These are phyloP conservation scores for Coriolopsis trogii DNA, from an alignment of 1,284 basidiomycete genomes.

Conservation along the genomic window DNA sequence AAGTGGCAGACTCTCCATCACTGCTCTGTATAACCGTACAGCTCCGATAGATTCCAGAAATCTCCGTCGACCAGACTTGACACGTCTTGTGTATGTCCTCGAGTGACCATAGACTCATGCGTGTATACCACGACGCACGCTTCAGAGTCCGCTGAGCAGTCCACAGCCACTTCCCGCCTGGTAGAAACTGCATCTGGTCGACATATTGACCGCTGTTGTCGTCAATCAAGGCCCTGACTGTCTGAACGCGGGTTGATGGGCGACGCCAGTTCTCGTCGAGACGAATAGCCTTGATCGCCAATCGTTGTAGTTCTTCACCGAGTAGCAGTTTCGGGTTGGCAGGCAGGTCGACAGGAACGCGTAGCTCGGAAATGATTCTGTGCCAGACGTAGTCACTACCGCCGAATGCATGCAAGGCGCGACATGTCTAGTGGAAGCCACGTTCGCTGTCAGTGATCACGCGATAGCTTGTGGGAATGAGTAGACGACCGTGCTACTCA, in stretches of 20 bases:
- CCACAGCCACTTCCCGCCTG: conserved; percentile 48
- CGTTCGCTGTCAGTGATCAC: conserved; percentile 9
- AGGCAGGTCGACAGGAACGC: conserved; percentile 41
- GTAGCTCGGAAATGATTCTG: conserved; percentile 35
- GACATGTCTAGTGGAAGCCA: conserved; percentile 44
- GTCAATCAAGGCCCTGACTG: conserved; percentile 39
- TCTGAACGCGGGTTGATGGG: conserved; percentile 37
- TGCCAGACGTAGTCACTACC: conserved; percentile 56
- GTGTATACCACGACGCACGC: conserved; percentile 32
- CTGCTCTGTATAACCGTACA: conserved; percentile 37
- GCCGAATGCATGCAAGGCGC: conserved; percentile 48
- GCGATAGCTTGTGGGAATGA: conserved; percentile 2
- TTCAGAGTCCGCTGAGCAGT: conserved; percentile 43
- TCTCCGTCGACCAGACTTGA: conserved; percentile 40
- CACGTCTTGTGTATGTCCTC: conserved; percentile 32
- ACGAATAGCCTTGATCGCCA: conserved; percentile 45
- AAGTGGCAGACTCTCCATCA: conserved; percentile 29
- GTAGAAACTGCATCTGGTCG: conserved; percentile 47
- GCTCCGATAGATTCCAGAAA: conserved; percentile 35
- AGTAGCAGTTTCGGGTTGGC: conserved; percentile 32
- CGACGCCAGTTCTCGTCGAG: conserved; percentile 56
- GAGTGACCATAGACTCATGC: conserved; percentile 46
- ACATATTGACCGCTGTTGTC: conserved; percentile 38
- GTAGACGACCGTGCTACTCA: conserved; percentile 22
- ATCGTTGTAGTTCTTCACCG: conserved; percentile 37